Evolutionary conservation across 345 rosid genomes (phyloP), one percentile per base, ranked within the genome.

Genomic region (Litchi chinensis): DNA sequence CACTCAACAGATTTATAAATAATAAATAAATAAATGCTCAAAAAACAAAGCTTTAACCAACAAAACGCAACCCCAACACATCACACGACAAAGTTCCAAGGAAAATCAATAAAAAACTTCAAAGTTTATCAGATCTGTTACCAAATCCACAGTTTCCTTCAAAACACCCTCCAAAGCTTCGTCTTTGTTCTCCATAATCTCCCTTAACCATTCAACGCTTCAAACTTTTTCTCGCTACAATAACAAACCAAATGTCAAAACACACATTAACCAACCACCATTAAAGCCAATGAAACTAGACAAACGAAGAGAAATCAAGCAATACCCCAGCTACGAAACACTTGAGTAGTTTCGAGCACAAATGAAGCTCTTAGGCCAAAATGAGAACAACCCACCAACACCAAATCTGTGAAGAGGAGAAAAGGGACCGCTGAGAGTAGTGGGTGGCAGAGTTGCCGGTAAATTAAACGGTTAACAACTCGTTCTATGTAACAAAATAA

Each of bases 81-180:
- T 60, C 73, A 76, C 75, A 9, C 18, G 39, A 69, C 63, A 66
- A 71, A 15, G 44, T 18, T 50, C 46, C 65, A 70, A 86, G 44
- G 48, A 69, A 26, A 41, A 57, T 32, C 1, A 57, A 26, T 43
- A 60, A 73, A 71, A 79, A 26, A 82, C 73, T 76, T 79, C 74
- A 74, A 81, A 79, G n/a, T 50, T 56, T 70, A 68, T 71, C 86
- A 89, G 97, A 93, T 96, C 98, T 87, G 78, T 88, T 94, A 96
- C 99, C 98, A 96, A 89, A 89, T 96, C 99, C 87, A 96, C 99
- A 56, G 93, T 83, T 89, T 96, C 98, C 88, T 96, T 96, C 89
- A 94, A 80, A 22, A 94, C 97, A 50, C 95, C 98, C 69, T 96
- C 97, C 87, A 96, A 86, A 79, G 89, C 93, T 82, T 95, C 99